Evolutionary conservation across 306 rosid species (phyloP).

Genomic region (Potentilla sterilis): DNA sequence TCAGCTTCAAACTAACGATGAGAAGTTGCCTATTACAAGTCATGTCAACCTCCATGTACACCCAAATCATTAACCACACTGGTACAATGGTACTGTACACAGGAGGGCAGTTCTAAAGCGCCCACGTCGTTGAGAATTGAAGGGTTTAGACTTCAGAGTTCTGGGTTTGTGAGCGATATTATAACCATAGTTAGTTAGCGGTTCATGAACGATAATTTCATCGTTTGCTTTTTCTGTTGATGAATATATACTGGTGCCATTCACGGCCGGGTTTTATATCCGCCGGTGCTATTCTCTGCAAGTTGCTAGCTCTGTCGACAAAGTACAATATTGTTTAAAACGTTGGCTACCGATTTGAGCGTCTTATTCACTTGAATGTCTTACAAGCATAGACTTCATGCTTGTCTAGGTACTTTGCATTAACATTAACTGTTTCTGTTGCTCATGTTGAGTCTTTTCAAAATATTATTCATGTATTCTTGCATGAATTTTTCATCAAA

Average conservation of each 20-base stretch:
- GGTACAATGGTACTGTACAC: neutral
- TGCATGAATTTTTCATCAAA: neutral
- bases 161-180: neutral
- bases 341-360: neutral
- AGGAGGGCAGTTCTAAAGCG: neutral
- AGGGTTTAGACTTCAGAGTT: neutral
- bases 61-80: constrained; percentile 17
- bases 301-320: neutral
- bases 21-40: constrained; percentile 44
- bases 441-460: neutral
- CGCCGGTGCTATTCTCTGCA: neutral
- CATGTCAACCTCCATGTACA: constrained; percentile 31
- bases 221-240: neutral
- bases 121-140: neutral
- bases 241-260: neutral
- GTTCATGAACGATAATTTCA: neutral
- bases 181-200: neutral
- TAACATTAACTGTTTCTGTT: neutral
- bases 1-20: constrained; percentile 33
- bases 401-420: neutral
- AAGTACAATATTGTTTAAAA: neutral
- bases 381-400: neutral
- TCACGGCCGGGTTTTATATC: neutral
- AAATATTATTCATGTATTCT: neutral
- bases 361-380: neutral